Conservation (phyloP, 768 basidiomycete species). For the Leccinellum albellum region DNA sequence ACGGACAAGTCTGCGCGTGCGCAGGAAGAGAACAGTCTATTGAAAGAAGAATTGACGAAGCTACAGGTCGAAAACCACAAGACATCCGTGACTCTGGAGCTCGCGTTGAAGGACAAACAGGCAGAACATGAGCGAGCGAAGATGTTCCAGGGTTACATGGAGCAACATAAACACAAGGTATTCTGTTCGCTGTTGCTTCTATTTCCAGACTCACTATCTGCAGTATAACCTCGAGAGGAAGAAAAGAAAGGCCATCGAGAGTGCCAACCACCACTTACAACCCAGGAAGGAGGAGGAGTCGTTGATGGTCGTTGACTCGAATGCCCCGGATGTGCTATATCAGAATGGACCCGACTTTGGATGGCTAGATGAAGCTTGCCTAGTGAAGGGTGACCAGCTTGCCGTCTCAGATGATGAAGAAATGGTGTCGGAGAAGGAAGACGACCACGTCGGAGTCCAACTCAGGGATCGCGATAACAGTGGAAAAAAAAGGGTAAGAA, state of each 20-base stretch:
- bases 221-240: conserved; percentile 24
- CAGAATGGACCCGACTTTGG: conserved; percentile 11
- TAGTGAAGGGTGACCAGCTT: conserved; percentile 26
- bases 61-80: conserved; percentile 25
- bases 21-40: conserved; percentile 10
- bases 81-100: conserved; percentile 11
- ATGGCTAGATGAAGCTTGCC: conserved; percentile 29
- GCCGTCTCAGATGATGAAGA: conserved; percentile 11
- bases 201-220: not conserved
- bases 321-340: conserved; percentile 21
- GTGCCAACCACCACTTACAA: conserved; percentile 1
- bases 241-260: conserved; percentile 25
- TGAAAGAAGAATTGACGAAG: conserved; percentile 20
- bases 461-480: not conserved
- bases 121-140: conserved; percentile 19
- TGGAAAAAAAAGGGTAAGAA: conserved; percentile 12
- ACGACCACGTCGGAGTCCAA: conserved; percentile 19
- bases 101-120: conserved; percentile 14
- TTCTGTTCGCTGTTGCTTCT: not conserved
- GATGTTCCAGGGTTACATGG: conserved; percentile 20
- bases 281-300: conserved; percentile 26
- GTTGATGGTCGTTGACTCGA: conserved; percentile 27
- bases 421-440: conserved; percentile 9
- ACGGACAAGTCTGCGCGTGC: not conserved
- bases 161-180: conserved; percentile 24